phyloP scores from a whole-genome alignment of 345 rosid genomes.

The Eucalyptus tenuipes region DNA sequence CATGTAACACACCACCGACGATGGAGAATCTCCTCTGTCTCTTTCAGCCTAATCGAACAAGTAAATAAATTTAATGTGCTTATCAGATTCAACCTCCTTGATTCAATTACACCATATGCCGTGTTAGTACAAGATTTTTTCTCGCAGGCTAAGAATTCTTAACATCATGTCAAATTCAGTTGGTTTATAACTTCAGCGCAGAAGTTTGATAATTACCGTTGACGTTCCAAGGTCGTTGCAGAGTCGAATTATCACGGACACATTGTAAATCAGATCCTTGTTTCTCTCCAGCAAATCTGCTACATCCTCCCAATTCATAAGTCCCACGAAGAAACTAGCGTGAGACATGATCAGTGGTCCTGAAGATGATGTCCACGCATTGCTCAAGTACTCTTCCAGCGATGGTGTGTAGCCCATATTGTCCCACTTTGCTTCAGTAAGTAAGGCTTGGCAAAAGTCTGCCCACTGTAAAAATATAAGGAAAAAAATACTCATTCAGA shows the following conservation, averaged over 20 bases:
- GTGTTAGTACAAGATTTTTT: too few species aligned
- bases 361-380: slow-evolving; percentile 32
- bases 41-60: slow-evolving; percentile 19
- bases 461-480: slow-evolving; percentile 20
- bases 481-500: neutral
- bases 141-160: neutral
- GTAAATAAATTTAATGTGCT: too few species aligned
- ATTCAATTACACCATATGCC: too few species aligned
- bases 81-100: neutral
- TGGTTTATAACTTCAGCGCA: too few species aligned
- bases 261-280: slow-evolving; percentile 14
- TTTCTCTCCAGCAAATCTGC: neutral
- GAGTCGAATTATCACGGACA: slow-evolving; percentile 25
- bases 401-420: slow-evolving; percentile 15
- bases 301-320: neutral
- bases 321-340: slow-evolving; percentile 1
- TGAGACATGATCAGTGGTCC: slow-evolving; percentile 18
- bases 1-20: slow-evolving; percentile 30
- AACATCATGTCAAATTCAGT: too few species aligned
- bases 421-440: slow-evolving; percentile 41
- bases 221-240: slow-evolving; percentile 43
- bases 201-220: slow-evolving; percentile 1
- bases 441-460: slow-evolving; percentile 31
- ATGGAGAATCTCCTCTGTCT: slow-evolving; percentile 48
- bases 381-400: slow-evolving; percentile 23